Base-by-base conservation (phyloP, 169 alveolate species). In the Cryptosporidium tyzzeri region DNA sequence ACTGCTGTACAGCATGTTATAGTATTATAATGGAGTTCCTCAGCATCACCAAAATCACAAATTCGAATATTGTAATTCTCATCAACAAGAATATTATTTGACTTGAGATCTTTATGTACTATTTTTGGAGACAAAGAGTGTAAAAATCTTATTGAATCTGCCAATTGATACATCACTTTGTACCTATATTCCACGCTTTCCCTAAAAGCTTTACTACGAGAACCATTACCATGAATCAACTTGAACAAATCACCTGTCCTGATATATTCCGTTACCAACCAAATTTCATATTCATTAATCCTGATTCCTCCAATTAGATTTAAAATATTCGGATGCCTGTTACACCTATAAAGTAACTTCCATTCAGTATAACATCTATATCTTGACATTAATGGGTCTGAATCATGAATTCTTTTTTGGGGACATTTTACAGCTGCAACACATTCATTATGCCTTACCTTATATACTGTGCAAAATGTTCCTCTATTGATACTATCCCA, bases 51-150 rank as follows among this genome's bases (percentile, higher is more conserved):
- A 86, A 97, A 95, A 86, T 97, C 99, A 29, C 97, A 95, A 55
- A 97, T 91, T 84, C 95, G 95, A 14, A 95, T 93, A 29, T 93
- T 86, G 33, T 84, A 85, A 53, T 95, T 85, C 31, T 86, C 93
- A 84, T 95, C 97, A 37, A 97, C 53, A 58, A 96, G 91, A 31
- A 97, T 92, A 69, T 97, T 97, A 89, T 96, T 97, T 18, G 97
- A 97, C 53, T 97, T 97, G 73, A 97, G 93, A 93, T 97, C 98
- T 80, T 98, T 91, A 86, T 97, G 98, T 23, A 94, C 93, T 59
- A 95, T 91, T 44, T 96, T 95, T 39, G 98, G 98, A 45, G 96
- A 50, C 10, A 69, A 61, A 7, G 92, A 68, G 21, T 86, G 92
- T 39, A 86, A 48, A 59, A 71, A 86, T 12, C 85, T 39, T 12